These are phyloP conservation scores for Rhinocladiella mackenziei DNA, from an alignment of 2,329 filamentous ascomycete species.

Conservation along the genomic window DNA sequence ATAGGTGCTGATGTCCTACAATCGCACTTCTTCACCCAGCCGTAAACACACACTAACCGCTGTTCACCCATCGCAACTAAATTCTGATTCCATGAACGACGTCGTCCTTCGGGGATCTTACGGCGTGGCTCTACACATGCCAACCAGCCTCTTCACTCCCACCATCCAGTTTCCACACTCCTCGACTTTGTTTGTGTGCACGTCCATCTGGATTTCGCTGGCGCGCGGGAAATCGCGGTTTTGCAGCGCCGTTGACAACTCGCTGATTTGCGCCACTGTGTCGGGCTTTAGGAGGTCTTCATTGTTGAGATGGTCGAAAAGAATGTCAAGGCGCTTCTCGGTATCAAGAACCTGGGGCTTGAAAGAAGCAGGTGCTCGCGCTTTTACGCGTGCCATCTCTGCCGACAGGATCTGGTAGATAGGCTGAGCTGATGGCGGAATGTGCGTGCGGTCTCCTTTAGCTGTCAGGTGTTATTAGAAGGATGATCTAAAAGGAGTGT, in stretches of 20 bases:
- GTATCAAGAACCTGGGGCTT: slow-evolving; percentile 87
- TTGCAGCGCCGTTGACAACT: slow-evolving; percentile 61
- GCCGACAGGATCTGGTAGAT: slow-evolving; percentile 75
- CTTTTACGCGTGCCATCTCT: slow-evolving; percentile 85
- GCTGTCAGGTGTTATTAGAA: slow-evolving; percentile 38
- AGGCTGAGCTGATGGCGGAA: slow-evolving; percentile 69
- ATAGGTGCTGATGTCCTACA: too few relatives aligned
- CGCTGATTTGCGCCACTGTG: slow-evolving; percentile 51
- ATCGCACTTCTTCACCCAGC: too few relatives aligned
- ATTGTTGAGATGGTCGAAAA: slow-evolving; percentile 98
- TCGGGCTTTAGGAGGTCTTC: slow-evolving; percentile 80
- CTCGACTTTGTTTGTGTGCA: slow-evolving; percentile 71
- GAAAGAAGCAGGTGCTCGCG: slow-evolving; percentile 80
- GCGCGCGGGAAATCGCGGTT: slow-evolving; percentile 66
- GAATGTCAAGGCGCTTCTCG: slow-evolving; percentile 81
- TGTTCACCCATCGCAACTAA: too few relatives aligned
- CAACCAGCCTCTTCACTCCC: slow-evolving; percentile 71
- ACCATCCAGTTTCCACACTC: slow-evolving; percentile 87
- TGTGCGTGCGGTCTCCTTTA: slow-evolving; percentile 83
- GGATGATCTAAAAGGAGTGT: slow-evolving; percentile 7
- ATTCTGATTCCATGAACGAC: too few relatives aligned
- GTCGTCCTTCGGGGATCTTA: too few relatives aligned
- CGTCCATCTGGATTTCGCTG: slow-evolving; percentile 65
- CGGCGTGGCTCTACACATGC: slow-evolving; percentile 73
- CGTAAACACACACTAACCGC: too few relatives aligned